These are phyloP conservation scores for Fusarium brachygibbosum DNA, from an alignment of 2,329 filamentous ascomycete genomes.

Conservation along the genomic window DNA sequence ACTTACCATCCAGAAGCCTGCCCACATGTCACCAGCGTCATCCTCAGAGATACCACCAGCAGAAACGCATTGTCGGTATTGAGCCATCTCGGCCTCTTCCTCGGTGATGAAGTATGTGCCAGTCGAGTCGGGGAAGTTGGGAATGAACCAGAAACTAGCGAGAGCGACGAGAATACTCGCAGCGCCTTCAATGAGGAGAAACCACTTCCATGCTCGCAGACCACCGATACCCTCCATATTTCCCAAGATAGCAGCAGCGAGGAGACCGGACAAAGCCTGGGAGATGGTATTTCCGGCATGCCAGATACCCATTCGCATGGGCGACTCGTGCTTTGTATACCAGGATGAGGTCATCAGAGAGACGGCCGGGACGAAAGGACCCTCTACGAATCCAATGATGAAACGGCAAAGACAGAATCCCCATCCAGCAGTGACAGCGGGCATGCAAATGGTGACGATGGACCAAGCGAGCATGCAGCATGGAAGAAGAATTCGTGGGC, in stretches of 20 bases:
- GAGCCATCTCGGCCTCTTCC: slow-evolving; percentile 57
- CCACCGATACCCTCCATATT: slow-evolving; percentile 57
- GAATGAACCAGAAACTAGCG: slow-evolving; percentile 54
- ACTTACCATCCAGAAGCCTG: slow-evolving; percentile 50
- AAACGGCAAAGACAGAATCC: slow-evolving; percentile 53
- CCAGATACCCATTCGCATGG: slow-evolving; percentile 60
- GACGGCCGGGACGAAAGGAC: slow-evolving; percentile 60
- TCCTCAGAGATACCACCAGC: slow-evolving; percentile 54
- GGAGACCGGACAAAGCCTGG: slow-evolving; percentile 59
- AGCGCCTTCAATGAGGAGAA: slow-evolving; percentile 56
- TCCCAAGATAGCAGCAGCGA: slow-evolving; percentile 60
- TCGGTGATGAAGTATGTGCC: slow-evolving; percentile 55
- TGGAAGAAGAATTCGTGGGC: slow-evolving; percentile 54
- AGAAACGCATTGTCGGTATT: slow-evolving; percentile 54
- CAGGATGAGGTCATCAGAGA: slow-evolving; percentile 61
- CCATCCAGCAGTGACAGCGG: slow-evolving; percentile 52
- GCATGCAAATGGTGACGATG: slow-evolving; percentile 61
- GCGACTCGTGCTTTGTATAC: slow-evolving; percentile 61
- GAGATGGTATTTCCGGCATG: slow-evolving; percentile 62
- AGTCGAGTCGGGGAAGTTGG: slow-evolving; percentile 52
- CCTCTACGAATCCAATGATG: slow-evolving; percentile 51
- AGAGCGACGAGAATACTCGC: slow-evolving; percentile 52
- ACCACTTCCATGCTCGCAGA: slow-evolving; percentile 58
- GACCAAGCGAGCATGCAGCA: slow-evolving; percentile 59
- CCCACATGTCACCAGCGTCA: slow-evolving; percentile 57